Evolutionary conservation across 73 alveolate genomes (phyloP).

Genomic region (Blepharisma japonicum): DNA sequence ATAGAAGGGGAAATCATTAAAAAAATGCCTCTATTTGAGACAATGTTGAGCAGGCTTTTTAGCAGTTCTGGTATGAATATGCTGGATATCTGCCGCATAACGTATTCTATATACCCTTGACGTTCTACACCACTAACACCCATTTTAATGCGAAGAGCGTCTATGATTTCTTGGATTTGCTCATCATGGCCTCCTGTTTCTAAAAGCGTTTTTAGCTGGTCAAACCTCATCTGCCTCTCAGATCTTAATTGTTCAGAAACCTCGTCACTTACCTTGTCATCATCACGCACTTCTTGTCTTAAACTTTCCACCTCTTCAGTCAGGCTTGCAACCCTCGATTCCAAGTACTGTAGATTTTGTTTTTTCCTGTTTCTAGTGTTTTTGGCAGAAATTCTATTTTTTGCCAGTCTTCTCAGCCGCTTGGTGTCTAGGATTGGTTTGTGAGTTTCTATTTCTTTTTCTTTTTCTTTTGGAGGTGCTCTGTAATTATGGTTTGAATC

Average conservation of each 20-base stretch:
- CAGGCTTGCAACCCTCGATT: neutral
- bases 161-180: neutral
- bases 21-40: too few relatives aligned
- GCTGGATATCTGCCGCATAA: slow-evolving; percentile 10
- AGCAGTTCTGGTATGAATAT: neutral
- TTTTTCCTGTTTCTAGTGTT: slow-evolving; percentile 22
- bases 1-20: too few relatives aligned
- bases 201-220: neutral
- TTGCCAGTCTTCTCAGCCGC: neutral
- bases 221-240: slow-evolving; percentile 7
- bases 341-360: neutral
- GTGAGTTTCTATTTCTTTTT: neutral
- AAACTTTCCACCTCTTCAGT: slow-evolving; percentile 21
- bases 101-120: slow-evolving; percentile 22
- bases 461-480: neutral
- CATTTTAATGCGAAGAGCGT: neutral
- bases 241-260: neutral
- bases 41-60: too few relatives aligned
- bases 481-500: too few relatives aligned
- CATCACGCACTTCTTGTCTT: neutral
- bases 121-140: slow-evolving; percentile 15
- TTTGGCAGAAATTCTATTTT: slow-evolving; percentile 12
- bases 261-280: neutral
- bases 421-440: too few relatives aligned
- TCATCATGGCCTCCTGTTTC: neutral